Conservation (phyloP, 164 flowering plant genomes). For the Aristolochia contorta region DNA sequence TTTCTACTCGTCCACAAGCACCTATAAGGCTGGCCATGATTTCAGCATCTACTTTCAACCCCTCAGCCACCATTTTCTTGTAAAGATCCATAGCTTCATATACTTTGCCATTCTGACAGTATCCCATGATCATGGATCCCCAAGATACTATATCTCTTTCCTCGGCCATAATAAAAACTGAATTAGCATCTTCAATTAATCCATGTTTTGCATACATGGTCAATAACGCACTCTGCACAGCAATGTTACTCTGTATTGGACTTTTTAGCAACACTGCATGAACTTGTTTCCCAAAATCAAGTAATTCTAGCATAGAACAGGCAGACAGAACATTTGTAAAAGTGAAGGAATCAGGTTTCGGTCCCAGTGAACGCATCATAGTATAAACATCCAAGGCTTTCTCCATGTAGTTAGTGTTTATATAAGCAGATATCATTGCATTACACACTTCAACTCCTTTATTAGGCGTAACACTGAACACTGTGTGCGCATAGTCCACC, state of each 20-base stretch:
- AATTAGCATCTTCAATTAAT: conserved; percentile 24
- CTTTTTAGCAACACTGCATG: conserved; percentile 46
- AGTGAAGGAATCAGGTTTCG: conserved; percentile 26
- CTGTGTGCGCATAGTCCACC: conserved; percentile 24
- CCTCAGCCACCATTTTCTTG: conserved; percentile 22
- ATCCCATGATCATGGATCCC: conserved; percentile 49
- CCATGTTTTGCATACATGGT: conserved; percentile 50
- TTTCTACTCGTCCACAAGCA: conserved; percentile 29
- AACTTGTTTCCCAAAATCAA: conserved; percentile 34
- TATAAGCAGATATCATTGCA: conserved; percentile 44
- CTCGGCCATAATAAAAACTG: conserved; percentile 23
- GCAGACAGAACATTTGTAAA: conserved; percentile 32
- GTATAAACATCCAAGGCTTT: conserved; percentile 30
- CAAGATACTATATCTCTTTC: conserved; percentile 40
- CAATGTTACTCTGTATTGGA: conserved; percentile 20
- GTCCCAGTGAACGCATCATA: conserved; percentile 23
- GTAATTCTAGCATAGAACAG: conserved; percentile 19
- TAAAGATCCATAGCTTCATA: conserved; percentile 28
- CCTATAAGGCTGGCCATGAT: conserved; percentile 28
- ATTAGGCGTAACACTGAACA: conserved; percentile 19
- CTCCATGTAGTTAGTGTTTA: conserved; percentile 17
- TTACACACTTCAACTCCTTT: conserved; percentile 42
- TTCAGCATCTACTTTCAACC: conserved; percentile 34
- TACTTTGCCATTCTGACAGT: conserved; percentile 28
- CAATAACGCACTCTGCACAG: conserved; percentile 39